Evolutionary conservation across 2,329 filamentous ascomycete genomes (phyloP).

Genomic region (Aureobasidium sp.): DNA sequence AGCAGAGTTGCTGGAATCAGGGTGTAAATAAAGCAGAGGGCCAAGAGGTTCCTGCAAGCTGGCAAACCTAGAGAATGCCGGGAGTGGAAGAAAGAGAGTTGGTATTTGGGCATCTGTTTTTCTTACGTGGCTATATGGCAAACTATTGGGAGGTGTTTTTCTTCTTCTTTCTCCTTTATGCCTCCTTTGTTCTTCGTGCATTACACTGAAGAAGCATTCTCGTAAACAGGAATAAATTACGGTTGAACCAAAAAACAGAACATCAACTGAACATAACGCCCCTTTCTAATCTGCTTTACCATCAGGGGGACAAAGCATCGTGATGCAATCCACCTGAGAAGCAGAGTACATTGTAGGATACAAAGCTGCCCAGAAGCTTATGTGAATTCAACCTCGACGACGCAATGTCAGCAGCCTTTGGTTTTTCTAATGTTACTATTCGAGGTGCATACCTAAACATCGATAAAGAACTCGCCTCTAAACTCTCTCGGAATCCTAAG

Average conservation of each 20-base stretch:
- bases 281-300: too few relatives aligned
- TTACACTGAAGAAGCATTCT: not conserved
- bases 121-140: not conserved
- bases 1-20: not conserved
- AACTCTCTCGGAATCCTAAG: too few relatives aligned
- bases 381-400: too few relatives aligned
- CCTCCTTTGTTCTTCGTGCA: not conserved
- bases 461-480: too few relatives aligned
- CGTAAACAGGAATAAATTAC: not conserved
- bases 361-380: too few relatives aligned
- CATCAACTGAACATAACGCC: too few relatives aligned
- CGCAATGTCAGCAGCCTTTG: too few relatives aligned
- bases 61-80: not conserved
- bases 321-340: too few relatives aligned
- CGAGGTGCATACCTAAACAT: too few relatives aligned
- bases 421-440: too few relatives aligned
- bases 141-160: not conserved
- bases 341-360: too few relatives aligned
- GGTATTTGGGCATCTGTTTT: not conserved
- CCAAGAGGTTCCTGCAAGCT: not conserved
- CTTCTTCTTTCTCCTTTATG: not conserved
- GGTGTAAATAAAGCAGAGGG: not conserved
- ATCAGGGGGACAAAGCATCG: too few relatives aligned
- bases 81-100: not conserved
- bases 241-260: not conserved